A percentile compares a stretch with the other conserved stretches of the same genome.
These are phyloP conservation scores for Fagopyrum tataricum DNA, from an alignment of 148 eudicot genomes.

Conservation along the genomic window DNA sequence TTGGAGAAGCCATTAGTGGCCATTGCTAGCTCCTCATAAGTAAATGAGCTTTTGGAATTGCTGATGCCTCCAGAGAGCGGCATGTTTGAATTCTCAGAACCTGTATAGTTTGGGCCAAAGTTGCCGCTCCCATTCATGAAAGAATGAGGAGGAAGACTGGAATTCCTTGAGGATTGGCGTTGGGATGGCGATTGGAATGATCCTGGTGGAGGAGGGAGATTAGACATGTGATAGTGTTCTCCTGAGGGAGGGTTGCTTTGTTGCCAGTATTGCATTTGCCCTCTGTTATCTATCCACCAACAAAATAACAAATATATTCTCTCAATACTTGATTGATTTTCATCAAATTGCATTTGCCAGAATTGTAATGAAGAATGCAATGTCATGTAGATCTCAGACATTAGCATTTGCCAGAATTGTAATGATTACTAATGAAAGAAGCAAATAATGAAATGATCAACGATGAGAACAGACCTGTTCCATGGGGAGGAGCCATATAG, in stretches of 20 bases:
- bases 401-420: no score
- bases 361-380: no score
- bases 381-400: no score
- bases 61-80: slow-evolving; percentile 46
- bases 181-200: slow-evolving; percentile 28
- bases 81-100: slow-evolving; percentile 29
- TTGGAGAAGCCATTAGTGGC: slow-evolving; percentile 85
- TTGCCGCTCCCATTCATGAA: slow-evolving; percentile 48
- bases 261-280: slow-evolving; percentile 11
- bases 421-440: no score
- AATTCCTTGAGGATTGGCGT: slow-evolving; percentile 22
- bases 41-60: slow-evolving; percentile 51
- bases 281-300: neutral
- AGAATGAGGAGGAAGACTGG: slow-evolving; percentile 12
- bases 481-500: neutral
- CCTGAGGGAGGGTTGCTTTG: slow-evolving; percentile 37
- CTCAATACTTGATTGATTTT: neutral
- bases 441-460: no score
- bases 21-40: slow-evolving; percentile 72
- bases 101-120: slow-evolving; percentile 53
- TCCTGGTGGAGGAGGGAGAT: slow-evolving; percentile 37
- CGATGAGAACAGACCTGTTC: neutral
- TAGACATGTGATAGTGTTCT: slow-evolving; percentile 29
- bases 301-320: no score
- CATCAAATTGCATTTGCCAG: neutral